These are phyloP conservation scores for Phallus indusiatus DNA, from an alignment of 768 basidiomycete genomes.

Conservation along the genomic window DNA sequence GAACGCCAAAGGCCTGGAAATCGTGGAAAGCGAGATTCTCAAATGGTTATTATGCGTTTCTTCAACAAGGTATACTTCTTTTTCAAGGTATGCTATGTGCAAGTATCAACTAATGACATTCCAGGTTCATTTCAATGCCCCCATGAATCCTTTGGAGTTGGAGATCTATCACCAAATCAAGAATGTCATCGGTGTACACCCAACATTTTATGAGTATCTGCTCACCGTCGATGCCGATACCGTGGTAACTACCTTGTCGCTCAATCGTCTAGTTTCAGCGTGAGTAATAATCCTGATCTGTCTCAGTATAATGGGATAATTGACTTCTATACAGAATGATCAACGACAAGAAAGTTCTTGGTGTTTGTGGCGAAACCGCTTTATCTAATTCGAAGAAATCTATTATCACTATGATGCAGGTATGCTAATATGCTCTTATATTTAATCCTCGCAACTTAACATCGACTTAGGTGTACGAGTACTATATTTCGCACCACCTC, in stretches of 20 bases:
- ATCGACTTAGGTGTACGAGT: conserved; percentile 75
- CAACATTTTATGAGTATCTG: conserved; percentile 94
- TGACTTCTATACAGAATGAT: conserved; percentile 59
- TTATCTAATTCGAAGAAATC: conserved; percentile 92
- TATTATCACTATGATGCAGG: conserved; percentile 95
- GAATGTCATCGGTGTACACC: conserved; percentile 99
- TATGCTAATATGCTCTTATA: conserved; percentile 19
- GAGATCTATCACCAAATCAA: conserved; percentile 99
- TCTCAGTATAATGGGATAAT: not conserved
- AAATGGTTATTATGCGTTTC: conserved; percentile 94
- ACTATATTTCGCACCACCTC: conserved; percentile 98
- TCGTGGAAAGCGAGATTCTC: conserved; percentile 96
- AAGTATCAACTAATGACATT: not conserved
- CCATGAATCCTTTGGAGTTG: conserved; percentile 94
- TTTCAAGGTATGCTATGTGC: not conserved
- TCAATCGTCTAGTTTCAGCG: conserved; percentile 91
- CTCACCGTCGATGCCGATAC: conserved; percentile 96
- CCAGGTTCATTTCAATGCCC: conserved; percentile 91
- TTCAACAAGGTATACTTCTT: conserved; percentile 71
- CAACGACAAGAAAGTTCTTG: conserved; percentile 89
- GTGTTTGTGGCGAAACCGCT: conserved; percentile 92
- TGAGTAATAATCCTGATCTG: conserved; percentile 33
- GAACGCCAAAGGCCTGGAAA: conserved; percentile 93
- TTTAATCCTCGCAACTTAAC: not conserved
- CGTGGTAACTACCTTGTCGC: conserved; percentile 75